Percentiles rank a stretch among this genome's conserved stretches.
These are phyloP conservation scores for Linanthus parryae DNA, from an alignment of 148 eudicot species.

Conservation along the genomic window DNA sequence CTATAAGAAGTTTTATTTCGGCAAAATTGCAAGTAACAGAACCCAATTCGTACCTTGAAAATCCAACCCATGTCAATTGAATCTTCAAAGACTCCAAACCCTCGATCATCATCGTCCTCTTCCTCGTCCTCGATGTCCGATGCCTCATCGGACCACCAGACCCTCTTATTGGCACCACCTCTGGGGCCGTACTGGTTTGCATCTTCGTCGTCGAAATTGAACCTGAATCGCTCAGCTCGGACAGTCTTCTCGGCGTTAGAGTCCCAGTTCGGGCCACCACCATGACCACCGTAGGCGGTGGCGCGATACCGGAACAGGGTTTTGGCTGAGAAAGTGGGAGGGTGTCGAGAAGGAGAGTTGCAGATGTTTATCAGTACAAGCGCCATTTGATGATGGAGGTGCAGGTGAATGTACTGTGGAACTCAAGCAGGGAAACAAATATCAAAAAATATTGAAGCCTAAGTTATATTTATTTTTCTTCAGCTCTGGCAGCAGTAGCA, in stretches of 20 bases:
- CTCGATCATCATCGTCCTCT: constrained; percentile 19
- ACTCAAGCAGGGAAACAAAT: no score
- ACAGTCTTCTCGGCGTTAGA: constrained; percentile 15
- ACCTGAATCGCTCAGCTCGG: constrained; percentile 17
- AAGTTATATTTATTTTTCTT: no score
- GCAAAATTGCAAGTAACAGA: no score
- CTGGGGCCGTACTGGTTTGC: constrained; percentile 18
- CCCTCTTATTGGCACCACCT: constrained; percentile 22
- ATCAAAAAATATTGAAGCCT: no score
- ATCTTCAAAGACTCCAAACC: constrained; percentile 31
- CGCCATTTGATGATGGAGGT: no score
- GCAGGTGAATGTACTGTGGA: no score
- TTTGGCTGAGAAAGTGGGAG: neutral
- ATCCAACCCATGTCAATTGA: constrained; percentile 30
- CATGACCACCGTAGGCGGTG: neutral
- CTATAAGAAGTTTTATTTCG: no score
- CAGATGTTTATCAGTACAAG: neutral
- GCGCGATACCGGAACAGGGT: neutral
- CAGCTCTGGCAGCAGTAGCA: no score
- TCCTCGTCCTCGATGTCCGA: constrained; percentile 31
- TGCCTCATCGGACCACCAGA: constrained; percentile 50
- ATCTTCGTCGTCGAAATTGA: constrained; percentile 17
- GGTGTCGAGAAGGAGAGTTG: neutral
- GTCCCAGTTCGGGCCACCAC: constrained; percentile 7
- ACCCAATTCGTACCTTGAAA: constrained; percentile 43